Conservation (phyloP, 1,139 yeast genomes). For the Suhomyces ambrosiae region DNA sequence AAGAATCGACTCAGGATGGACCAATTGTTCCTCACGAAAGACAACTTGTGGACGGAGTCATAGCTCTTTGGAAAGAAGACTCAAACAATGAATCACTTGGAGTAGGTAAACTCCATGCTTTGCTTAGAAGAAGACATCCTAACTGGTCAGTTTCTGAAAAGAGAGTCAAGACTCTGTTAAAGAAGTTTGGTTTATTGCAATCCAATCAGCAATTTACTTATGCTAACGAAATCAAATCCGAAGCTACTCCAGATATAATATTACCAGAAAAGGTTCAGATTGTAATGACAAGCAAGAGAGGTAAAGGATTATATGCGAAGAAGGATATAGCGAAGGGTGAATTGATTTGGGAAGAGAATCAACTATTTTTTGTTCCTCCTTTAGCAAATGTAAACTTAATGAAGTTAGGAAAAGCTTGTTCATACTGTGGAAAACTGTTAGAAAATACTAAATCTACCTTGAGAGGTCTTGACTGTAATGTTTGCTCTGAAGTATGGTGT, state of each 20-base stretch:
- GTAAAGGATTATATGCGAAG: conserved; percentile 54
- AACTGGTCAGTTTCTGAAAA: conserved; percentile 67
- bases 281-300: conserved; percentile 45
- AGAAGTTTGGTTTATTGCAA: conserved; percentile 53
- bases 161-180: conserved; percentile 54
- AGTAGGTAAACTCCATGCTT: conserved; percentile 52
- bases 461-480: conserved; percentile 66
- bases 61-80: conserved; percentile 68
- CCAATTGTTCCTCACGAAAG: conserved; percentile 61
- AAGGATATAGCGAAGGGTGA: conserved; percentile 50
- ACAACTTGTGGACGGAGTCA: conserved; percentile 63
- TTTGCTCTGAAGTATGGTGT: conserved; percentile 77
- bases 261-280: conserved; percentile 52
- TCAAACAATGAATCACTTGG: conserved; percentile 64
- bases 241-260: conserved; percentile 49
- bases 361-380: conserved; percentile 71
- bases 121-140: conserved; percentile 54
- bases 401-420: conserved; percentile 71
- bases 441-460: conserved; percentile 30
- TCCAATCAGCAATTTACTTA: conserved; percentile 48
- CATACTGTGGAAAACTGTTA: conserved; percentile 72
- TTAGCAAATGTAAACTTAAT: conserved; percentile 67
- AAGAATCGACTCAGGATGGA: conserved; percentile 25
- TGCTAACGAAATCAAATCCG: conserved; percentile 57
- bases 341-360: conserved; percentile 60